Conservation (phyloP, 345 rosid genomes). For the Garcia nutans region DNA sequence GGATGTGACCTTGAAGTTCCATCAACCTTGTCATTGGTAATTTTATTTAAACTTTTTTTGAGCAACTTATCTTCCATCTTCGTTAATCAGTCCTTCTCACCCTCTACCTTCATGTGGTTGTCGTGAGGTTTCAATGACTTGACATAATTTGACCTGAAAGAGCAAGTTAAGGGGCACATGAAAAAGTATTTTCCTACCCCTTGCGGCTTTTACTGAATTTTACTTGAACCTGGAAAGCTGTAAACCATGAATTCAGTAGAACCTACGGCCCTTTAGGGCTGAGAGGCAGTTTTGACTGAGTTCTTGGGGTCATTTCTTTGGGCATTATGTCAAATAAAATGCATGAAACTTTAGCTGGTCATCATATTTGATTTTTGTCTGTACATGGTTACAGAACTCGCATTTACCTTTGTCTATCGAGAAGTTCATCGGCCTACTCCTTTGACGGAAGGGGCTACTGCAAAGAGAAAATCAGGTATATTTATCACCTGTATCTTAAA, state of each 20-base stretch:
- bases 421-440: constrained; percentile 46
- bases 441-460: constrained; percentile 30
- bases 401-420: constrained; percentile 85
- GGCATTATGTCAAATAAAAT: not conserved
- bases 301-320: not conserved
- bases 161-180: not conserved
- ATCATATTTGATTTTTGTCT: not conserved
- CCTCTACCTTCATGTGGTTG: not conserved
- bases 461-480: constrained; percentile 80
- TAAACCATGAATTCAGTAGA: not conserved
- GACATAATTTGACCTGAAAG: not conserved
- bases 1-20: not conserved
- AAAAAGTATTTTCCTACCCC: not conserved
- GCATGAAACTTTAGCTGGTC: not conserved
- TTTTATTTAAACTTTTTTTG: not conserved
- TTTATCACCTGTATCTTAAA: constrained; percentile 2
- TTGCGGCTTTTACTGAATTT: not conserved
- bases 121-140: not conserved
- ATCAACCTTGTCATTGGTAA: not conserved
- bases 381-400: constrained; percentile 51
- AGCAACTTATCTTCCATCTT: not conserved
- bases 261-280: not conserved
- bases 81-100: not conserved
- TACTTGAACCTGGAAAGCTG: not conserved
- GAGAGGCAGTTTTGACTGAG: not conserved